Base-by-base conservation (phyloP, 2,329 filamentous ascomycete genomes). In the Verticillium dahliae region DNA sequence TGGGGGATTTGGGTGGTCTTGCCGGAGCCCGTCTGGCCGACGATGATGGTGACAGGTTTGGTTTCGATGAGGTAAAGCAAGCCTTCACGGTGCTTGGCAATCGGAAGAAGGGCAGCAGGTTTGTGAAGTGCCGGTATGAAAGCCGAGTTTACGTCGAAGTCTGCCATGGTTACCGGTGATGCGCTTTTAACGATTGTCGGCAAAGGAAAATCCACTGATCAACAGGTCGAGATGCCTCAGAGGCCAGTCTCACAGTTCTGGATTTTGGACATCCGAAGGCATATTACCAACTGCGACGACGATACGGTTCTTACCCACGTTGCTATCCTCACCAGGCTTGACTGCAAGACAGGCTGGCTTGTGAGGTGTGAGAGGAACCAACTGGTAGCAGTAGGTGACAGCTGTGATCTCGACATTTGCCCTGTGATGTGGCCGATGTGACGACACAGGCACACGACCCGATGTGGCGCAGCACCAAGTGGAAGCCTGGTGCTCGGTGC, bases 1-100 rank as follows among this genome's bases (percentile, higher is more conserved):
- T 97, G 94, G 1, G 95, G 95, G 54, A 98, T 89, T 72, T 98
- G 95, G 0, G 95, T 98, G 1, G 93, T 97, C 76, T 98, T 98
- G 52, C 94, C 93, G 31, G 91, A 96, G 4, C 95, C 95, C 1
- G 95, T 98, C 72, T 97, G 92, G 9, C 94, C 95, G 60, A 98
- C 87, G 13, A 98, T 86, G 58, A 98, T 91, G 0, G 91, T 94
- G 62, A 98, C 89, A 0, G 90, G 89, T 65, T 86, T 86, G 7
- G 86, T 92, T 73, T 98, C 94, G 62, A 97, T 85, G 14, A 93
- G 82, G 75, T 97, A 98, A 2, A 97, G 83, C 1, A 99, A 79
- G 60, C 82, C 86, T 61, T 95, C 83, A 65, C 86, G 87, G 68
- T 98, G 89, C 67, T 90, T 90, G 37, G 93, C 86, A 64, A 99